Base-by-base conservation (phyloP, 768 basidiomycete species). In the Mycena albidolilacea region DNA sequence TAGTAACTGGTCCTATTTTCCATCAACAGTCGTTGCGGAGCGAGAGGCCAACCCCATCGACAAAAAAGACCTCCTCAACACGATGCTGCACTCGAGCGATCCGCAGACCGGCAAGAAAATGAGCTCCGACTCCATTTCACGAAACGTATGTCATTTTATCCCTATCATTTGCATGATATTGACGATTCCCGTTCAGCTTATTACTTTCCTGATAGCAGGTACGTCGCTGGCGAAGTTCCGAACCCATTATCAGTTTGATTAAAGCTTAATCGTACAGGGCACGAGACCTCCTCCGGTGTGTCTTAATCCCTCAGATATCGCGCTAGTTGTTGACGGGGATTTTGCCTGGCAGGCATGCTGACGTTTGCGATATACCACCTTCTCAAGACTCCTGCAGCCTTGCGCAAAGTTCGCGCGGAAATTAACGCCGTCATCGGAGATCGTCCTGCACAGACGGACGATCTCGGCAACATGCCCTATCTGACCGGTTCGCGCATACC, bases 121-220 rank as follows among this genome's bases (percentile, higher is more conserved):
- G 60, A 78, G 82, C 0, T 83, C 86, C 38, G 84, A 85, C 57
- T 83, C 80, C 43, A 88, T 89, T 46, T 76, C 82, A 6, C 70
- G 80, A 57, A 87, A 89, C 78, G 84, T 85, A 61, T 19, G 82
- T 66, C n/a, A 15, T 21, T 3, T 43, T 8, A 17, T 37, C 30
- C 4, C 9, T 15, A 23, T 30, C 1, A 38, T 43, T 8, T 17
- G 5, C 14, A 39, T 39, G 17, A 50, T 35, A 15, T 55, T 50
- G 2, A n/a, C 67, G 12, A 10, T 14, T 0, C 38, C 5, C 3
- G 14, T 48, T 3, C 55, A 86, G 85, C 79, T 88, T 14, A 74
- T 86, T 21, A 89, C 88, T 3, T 89, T 89, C 81, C 77, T 89
- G 15, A 85, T 88, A 35, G 88, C 88, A 15, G 87, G 84, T 84